Base-by-base conservation (phyloP, 306 rosid species). In the Erythrophleum fordii region DNA sequence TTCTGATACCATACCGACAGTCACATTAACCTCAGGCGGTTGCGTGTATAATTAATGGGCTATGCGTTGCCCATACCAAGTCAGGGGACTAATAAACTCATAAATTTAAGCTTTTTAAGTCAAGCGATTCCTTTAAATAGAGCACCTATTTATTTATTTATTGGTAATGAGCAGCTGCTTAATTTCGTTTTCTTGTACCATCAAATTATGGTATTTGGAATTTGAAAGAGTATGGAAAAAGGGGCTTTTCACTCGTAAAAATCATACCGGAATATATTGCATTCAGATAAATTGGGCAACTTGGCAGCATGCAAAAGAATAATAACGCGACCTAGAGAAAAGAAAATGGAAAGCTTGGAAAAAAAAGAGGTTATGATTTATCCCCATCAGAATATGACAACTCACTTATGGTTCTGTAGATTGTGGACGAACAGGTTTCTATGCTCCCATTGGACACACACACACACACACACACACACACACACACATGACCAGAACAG, bases 191-290 rank as follows among this genome's bases (percentile, higher is more conserved):
- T 49, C 66, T 52, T 77, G 44, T 76, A 29, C 22, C 44, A 76
- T 71, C 56, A 41, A 73, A 65, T 77, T 59, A 9, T 60, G 20
- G 42, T 60, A 34, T 72, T 83, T 65, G 53, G 48, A 75, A 41
- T n/a, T n/a, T n/a, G n/a, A n/a, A n/a, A n/a, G n/a, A n/a, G n/a
- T n/a, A n/a, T n/a, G n/a, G n/a, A n/a, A n/a, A n/a, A n/a, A n/a
- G n/a, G n/a, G n/a, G n/a, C n/a, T n/a, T n/a, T n/a, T 55, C 37
- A 31, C 28, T 53, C 14, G 69, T 73, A 23, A 45, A 55, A 29
- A 75, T 80, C 41, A 26, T 28, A 12, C 5, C 3, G 6, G 29
- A 70, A 45, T 42, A 60, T 31, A 52, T 51, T 29, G 75, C 72
- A 42, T 48, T 59, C 39, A 5, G 52, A 69, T 76, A 42, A 66